phyloP scores from a whole-genome alignment of 139 green algal species.

The Yamagishiella unicocca region DNA sequence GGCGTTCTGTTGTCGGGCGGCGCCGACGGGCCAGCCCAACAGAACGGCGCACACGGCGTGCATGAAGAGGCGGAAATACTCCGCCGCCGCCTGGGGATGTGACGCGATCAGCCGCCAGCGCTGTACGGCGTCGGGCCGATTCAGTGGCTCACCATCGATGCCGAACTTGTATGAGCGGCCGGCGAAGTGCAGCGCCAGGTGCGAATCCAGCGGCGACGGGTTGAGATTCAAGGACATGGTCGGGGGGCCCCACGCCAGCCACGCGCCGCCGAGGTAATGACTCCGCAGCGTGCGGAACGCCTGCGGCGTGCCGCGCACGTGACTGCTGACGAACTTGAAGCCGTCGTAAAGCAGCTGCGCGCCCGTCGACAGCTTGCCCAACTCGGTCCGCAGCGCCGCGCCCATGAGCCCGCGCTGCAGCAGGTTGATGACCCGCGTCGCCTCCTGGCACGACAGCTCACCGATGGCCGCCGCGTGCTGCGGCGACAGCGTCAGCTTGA shows the following conservation, averaged over 20 bases:
- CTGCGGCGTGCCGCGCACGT: too few relatives aligned
- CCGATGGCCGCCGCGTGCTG: not conserved
- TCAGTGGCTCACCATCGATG: not conserved
- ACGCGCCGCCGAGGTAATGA: too few relatives aligned
- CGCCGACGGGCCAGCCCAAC: not conserved
- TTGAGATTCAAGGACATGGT: not conserved
- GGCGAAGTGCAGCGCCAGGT: not conserved
- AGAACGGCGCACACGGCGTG: not conserved
- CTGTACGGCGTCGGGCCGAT: not conserved
- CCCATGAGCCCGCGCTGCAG: not conserved
- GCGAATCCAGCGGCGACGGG: not conserved
- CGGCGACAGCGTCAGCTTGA: not conserved
- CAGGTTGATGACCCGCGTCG: not conserved
- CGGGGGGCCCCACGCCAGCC: not conserved
- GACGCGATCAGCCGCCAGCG: slow-evolving; percentile 1
- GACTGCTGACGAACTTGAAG: too few relatives aligned
- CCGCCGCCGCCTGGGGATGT: not conserved
- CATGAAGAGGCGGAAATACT: not conserved
- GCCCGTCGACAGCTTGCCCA: not conserved
- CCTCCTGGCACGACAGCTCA: not conserved
- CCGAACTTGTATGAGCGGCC: too few relatives aligned
- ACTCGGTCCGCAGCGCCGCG: not conserved
- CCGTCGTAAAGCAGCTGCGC: not conserved
- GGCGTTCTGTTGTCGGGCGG: not conserved
- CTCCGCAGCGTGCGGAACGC: too few relatives aligned